Conservation (phyloP, 306 rosid species). For the Neltuma alba region DNA sequence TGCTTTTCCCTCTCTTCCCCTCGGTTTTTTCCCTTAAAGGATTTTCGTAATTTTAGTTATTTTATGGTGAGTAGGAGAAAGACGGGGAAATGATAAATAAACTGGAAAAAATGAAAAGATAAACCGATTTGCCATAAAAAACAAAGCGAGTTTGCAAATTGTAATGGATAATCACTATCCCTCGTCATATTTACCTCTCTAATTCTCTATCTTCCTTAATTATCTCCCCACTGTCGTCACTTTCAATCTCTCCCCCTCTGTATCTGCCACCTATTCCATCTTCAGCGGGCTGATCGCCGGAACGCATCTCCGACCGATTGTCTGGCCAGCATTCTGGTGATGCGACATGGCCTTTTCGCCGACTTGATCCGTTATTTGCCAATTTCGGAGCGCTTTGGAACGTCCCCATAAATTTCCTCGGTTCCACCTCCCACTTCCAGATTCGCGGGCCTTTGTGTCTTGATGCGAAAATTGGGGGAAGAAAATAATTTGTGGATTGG, state of each 20-base stretch:
- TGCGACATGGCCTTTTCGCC: constrained; percentile 50
- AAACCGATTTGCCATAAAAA: constrained; percentile 6
- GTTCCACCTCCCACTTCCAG: constrained; percentile 39
- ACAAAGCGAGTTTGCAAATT: constrained; percentile 17
- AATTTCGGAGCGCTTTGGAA: constrained; percentile 9
- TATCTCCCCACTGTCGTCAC: constrained; percentile 37
- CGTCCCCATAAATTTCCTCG: constrained; percentile 10
- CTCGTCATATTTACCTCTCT: constrained; percentile 20
- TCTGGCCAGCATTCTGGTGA: constrained; percentile 55
- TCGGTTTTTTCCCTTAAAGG: neutral
- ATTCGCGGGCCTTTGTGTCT: constrained; percentile 47
- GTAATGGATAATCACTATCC: constrained; percentile 39
- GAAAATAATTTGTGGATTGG: constrained; percentile 35
- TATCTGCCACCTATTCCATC: constrained; percentile 30
- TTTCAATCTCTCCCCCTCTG: constrained; percentile 35
- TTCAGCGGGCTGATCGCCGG: constrained; percentile 60
- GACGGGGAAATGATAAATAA: neutral
- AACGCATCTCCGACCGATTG: constrained; percentile 47
- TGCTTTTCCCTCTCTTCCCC: neutral
- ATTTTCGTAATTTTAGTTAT: neutral
- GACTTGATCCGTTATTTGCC: constrained; percentile 44
- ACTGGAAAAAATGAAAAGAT: neutral
- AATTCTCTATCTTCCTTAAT: constrained; percentile 45
- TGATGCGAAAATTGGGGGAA: constrained; percentile 38
- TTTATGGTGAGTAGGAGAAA: neutral